A percentile compares a stretch with the other conserved stretches of the same genome.
These are phyloP conservation scores for Auriscalpium microsporum DNA, from an alignment of 768 basidiomycete species.

Conservation along the genomic window DNA sequence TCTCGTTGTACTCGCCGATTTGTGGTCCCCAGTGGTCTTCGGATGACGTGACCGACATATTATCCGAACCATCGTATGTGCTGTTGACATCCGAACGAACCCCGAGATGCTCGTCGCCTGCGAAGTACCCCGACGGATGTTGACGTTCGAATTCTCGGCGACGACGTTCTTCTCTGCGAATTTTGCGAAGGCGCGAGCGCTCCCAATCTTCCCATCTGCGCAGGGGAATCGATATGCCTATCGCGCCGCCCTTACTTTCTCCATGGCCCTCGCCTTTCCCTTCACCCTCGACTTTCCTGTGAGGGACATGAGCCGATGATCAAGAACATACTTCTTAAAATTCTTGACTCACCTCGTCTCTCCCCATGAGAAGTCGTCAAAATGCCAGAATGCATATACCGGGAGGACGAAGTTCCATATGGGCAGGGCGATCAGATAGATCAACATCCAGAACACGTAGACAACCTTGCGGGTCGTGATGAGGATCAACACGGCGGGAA, in stretches of 20 bases:
- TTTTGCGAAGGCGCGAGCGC: conserved; percentile 83
- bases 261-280: conserved; percentile 72
- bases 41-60: conserved; percentile 70
- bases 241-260: conserved; percentile 43
- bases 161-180: conserved; percentile 79
- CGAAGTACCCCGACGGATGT: conserved; percentile 59
- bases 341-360: conserved; percentile 71
- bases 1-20: conserved; percentile 93
- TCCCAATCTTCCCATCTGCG: conserved; percentile 99
- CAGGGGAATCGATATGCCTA: conserved; percentile 67
- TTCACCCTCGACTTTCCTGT: conserved; percentile 93
- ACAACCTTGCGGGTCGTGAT: conserved; percentile 92
- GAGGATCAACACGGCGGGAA: conserved; percentile 87
- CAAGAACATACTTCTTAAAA: too few relatives aligned
- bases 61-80: conserved; percentile 74
- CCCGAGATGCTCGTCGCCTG: conserved; percentile 54
- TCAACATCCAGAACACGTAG: conserved; percentile 97
- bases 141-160: conserved; percentile 72
- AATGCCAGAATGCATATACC: conserved; percentile 97
- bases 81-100: conserved; percentile 41
- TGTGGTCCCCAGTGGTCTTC: conserved; percentile 96
- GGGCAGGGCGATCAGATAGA: conserved; percentile 87
- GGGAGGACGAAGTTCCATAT: conserved; percentile 96
- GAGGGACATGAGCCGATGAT: neutral
- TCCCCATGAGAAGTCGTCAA: conserved; percentile 99